Conservation (phyloP, 176 grass and related monocot genomes). For the Lolium rigidum region DNA sequence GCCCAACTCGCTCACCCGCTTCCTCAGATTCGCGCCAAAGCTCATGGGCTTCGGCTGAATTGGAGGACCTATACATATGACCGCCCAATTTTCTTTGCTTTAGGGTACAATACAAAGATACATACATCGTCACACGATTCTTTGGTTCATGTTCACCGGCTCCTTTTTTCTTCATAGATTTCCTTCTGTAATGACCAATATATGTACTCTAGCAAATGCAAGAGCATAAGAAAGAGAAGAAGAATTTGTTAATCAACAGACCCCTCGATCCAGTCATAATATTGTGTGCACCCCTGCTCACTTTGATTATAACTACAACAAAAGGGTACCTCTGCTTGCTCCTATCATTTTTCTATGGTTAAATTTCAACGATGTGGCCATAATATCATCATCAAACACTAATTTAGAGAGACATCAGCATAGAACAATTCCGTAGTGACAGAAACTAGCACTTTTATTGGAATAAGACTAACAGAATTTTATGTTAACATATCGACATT, state of each 20-base stretch:
- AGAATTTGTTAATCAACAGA: no score
- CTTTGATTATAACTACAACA: no score
- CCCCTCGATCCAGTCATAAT: no score
- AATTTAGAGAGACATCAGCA: background rate
- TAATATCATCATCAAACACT: background rate
- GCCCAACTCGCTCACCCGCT: conserved; percentile 67
- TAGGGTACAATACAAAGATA: background rate
- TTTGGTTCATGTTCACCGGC: background rate
- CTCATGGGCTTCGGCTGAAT: conserved; percentile 66
- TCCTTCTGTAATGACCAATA: no score
- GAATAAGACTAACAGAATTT: background rate
- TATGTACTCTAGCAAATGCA: no score
- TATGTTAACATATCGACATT: conserved; percentile 12
- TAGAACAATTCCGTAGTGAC: background rate
- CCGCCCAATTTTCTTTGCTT: background rate
- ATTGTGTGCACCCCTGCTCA: no score
- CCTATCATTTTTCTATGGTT: background rate
- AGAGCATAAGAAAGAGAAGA: no score
- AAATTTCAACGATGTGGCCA: background rate
- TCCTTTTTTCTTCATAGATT: no score
- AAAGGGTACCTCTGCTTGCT: no score
- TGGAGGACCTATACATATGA: background rate
- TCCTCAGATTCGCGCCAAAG: conserved; percentile 70
- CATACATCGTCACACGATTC: background rate
- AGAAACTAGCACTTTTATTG: conserved; percentile 16